phyloP scores from a whole-genome alignment of 1,284 basidiomycete species.

The Ceratobasidium sp. region DNA sequence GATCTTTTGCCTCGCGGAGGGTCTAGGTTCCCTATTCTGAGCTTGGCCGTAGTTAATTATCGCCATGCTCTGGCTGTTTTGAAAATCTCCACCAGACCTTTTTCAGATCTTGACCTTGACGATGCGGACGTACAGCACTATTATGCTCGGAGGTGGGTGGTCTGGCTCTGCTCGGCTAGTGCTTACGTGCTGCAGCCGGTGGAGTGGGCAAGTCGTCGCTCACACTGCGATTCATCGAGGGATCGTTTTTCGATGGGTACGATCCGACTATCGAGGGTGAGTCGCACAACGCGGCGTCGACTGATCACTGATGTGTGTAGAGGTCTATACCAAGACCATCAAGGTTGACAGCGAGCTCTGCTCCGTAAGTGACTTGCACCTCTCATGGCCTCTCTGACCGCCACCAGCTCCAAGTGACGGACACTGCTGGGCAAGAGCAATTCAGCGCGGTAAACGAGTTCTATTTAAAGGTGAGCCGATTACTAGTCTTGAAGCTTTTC shows the following conservation, averaged over 20 bases:
- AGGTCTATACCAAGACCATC: constrained; percentile 68
- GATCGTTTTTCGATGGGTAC: constrained; percentile 76
- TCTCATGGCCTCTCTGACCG: neutral
- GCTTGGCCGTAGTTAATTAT: constrained; percentile 6
- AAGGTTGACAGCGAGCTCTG: constrained; percentile 66
- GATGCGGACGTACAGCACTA: constrained; percentile 74
- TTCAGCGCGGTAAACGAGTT: constrained; percentile 79
- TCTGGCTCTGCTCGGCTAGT: constrained; percentile 8
- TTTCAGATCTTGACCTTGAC: neutral
- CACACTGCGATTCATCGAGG: constrained; percentile 72
- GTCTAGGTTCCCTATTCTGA: neutral
- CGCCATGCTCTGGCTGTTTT: constrained; percentile 7
- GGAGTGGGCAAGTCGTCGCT: constrained; percentile 80
- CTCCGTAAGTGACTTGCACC: constrained; percentile 53
- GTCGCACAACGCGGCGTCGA: neutral
- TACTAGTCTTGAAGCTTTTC: neutral
- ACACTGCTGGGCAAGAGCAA: constrained; percentile 90
- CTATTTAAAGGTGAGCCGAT: constrained; percentile 69
- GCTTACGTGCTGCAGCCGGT: constrained; percentile 41
- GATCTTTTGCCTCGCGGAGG: neutral
- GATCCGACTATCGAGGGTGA: constrained; percentile 84
- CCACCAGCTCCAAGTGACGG: constrained; percentile 75
- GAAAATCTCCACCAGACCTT: constrained; percentile 7
- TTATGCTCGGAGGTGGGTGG: constrained; percentile 75
- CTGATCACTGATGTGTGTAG: constrained; percentile 48